Conservation (phyloP, 352 stramenopile genomes). For the Phytophthora macrochlamydospora region DNA sequence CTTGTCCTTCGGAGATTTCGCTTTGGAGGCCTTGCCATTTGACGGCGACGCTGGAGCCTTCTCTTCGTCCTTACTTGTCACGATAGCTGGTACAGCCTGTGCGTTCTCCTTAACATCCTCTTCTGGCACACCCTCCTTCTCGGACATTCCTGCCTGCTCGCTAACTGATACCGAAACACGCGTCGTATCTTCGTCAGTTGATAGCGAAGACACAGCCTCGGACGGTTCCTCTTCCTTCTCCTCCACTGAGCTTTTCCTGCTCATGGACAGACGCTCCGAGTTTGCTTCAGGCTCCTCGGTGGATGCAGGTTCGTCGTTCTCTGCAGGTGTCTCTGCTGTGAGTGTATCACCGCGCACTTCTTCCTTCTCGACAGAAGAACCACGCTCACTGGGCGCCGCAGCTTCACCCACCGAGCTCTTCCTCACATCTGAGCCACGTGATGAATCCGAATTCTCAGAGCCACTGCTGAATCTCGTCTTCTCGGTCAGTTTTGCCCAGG, state of each 20-base stretch:
- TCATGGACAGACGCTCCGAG: conserved; percentile 12
- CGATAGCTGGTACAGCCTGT: conserved; percentile 7
- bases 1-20: conserved; percentile 37
- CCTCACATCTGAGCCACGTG: conserved; percentile 41
- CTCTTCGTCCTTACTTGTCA: conserved; percentile 14
- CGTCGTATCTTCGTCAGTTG: conserved; percentile 1
- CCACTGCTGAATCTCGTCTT: conserved; percentile 44
- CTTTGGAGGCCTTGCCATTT: conserved; percentile 14
- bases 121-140: conserved; percentile 18
- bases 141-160: neutral
- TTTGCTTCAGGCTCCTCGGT: conserved; percentile 11
- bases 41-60: conserved; percentile 17
- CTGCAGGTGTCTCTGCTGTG: conserved; percentile 1
- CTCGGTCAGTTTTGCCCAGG: conserved; percentile 67
- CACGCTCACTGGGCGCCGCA: conserved; percentile 17
- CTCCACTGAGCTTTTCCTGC: conserved; percentile 8
- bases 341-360: conserved; percentile 8
- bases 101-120: conserved; percentile 11
- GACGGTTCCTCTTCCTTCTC: conserved; percentile 12
- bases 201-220: conserved; percentile 9
- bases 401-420: conserved; percentile 37
- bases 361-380: conserved; percentile 12
- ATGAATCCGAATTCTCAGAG: conserved; percentile 37
- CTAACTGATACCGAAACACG: conserved; percentile 1
- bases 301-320: conserved; percentile 10